Percentiles rank a stretch among this genome's conserved stretches.
These are phyloP conservation scores for Trichophyton benhamiae DNA, from an alignment of 2,329 filamentous ascomycete genomes.

Conservation along the genomic window DNA sequence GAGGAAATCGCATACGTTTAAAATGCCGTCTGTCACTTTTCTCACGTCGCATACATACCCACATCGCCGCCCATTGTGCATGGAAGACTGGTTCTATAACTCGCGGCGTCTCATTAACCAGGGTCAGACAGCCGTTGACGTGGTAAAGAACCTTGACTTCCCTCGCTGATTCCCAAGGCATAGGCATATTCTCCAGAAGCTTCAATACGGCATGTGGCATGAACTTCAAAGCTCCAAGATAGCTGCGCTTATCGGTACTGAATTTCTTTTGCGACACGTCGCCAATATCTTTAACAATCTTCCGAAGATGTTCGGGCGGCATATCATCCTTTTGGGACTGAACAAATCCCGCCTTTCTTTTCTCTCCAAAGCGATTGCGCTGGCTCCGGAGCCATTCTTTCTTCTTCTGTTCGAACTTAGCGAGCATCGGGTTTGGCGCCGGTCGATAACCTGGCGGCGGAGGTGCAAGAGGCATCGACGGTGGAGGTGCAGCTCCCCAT, in stretches of 20 bases:
- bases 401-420: slow-evolving; percentile 97
- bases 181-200: slow-evolving; percentile 97
- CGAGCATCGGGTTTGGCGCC: slow-evolving; percentile 66
- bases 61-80: slow-evolving; percentile 99
- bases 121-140: slow-evolving; percentile 89
- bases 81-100: slow-evolving; percentile 98
- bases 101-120: slow-evolving; percentile 91
- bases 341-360: slow-evolving; percentile 89
- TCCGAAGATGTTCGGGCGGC: slow-evolving; percentile 94
- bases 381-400: slow-evolving; percentile 93
- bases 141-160: slow-evolving; percentile 98
- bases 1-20: slow-evolving; percentile 97
- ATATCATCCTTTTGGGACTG: slow-evolving; percentile 98
- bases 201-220: slow-evolving; percentile 99
- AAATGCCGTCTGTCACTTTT: slow-evolving; percentile 93
- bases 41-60: slow-evolving; percentile 94
- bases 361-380: slow-evolving; percentile 89
- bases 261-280: slow-evolving; percentile 99
- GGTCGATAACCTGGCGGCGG: slow-evolving; percentile 79
- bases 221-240: slow-evolving; percentile 92
- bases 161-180: slow-evolving; percentile 94
- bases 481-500: slow-evolving; percentile 44
- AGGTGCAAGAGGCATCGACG: slow-evolving; percentile 48
- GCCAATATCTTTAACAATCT: slow-evolving; percentile 96
- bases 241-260: slow-evolving; percentile 95